A percentile compares a stretch with the other conserved stretches of the same genome.
Evolutionary conservation across 2,329 filamentous ascomycete species (phyloP).

Genomic region (Cercospora brassicicola): DNA sequence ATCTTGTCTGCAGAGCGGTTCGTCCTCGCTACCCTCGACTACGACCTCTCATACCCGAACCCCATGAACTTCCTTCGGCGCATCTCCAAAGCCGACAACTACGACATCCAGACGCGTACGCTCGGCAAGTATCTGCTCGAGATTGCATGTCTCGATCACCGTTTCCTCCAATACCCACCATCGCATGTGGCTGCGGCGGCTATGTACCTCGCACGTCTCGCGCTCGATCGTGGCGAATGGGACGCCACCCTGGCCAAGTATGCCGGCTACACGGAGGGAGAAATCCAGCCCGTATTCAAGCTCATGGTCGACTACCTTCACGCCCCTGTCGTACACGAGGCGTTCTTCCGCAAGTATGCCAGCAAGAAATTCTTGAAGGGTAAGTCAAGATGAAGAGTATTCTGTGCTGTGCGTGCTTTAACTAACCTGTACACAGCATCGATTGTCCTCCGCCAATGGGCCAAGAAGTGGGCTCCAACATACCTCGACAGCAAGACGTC

Average conservation of each 20-base stretch:
- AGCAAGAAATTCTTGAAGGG: conserved; percentile 99
- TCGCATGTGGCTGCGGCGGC: conserved; percentile 88
- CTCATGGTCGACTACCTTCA: conserved; percentile 97
- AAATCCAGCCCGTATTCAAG: conserved; percentile 87
- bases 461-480: conserved; percentile 57
- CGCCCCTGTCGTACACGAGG: conserved; percentile 86
- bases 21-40: conserved; percentile 85
- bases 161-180: conserved; percentile 85
- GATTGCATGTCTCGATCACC: conserved; percentile 91
- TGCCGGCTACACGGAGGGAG: conserved; percentile 86
- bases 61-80: conserved; percentile 99
- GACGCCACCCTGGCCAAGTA: conserved; percentile 86
- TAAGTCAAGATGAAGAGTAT: conserved; percentile 50
- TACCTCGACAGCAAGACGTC: conserved; percentile 39
- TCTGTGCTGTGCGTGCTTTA: conserved; percentile 17
- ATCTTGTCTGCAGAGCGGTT: conserved; percentile 97
- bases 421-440: conserved; percentile 62
- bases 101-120: conserved; percentile 96
- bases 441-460: conserved; percentile 88
- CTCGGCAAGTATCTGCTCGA: conserved; percentile 97
- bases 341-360: conserved; percentile 99
- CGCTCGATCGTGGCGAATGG: conserved; percentile 89
- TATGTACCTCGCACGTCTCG: conserved; percentile 91
- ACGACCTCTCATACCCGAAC: conserved; percentile 97
- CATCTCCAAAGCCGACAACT: conserved; percentile 98